Percentiles rank a stretch among this genome's conserved stretches.
Conservation (phyloP, 2,329 filamentous ascomycete species). For the Magnaporthales sp. region DNA sequence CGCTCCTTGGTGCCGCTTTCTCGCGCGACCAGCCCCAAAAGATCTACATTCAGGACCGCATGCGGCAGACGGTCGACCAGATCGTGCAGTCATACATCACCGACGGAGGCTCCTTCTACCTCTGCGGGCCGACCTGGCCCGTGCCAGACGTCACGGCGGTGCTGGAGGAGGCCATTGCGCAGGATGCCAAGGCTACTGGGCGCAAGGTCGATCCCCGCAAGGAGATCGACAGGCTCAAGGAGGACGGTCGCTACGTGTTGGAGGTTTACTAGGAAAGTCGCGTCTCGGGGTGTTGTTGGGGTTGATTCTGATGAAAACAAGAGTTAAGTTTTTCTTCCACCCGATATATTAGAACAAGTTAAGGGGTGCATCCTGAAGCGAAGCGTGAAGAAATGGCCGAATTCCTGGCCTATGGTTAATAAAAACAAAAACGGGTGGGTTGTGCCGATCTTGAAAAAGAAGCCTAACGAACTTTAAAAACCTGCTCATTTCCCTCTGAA, state of each 20-base stretch:
- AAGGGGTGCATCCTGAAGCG: not conserved
- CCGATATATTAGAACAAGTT: too few relatives aligned
- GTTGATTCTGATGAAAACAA: too few relatives aligned
- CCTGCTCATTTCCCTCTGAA: too few relatives aligned
- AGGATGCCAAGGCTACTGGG: constrained; percentile 58
- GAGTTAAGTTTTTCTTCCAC: too few relatives aligned
- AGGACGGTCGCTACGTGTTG: constrained; percentile 85
- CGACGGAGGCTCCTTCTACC: constrained; percentile 88
- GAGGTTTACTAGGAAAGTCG: constrained; percentile 70
- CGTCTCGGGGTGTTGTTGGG: too few relatives aligned
- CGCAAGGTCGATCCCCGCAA: constrained; percentile 80
- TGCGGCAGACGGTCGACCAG: constrained; percentile 77
- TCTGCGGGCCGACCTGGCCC: constrained; percentile 97
- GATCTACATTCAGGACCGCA: constrained; percentile 98
- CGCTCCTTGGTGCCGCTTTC: constrained; percentile 86
- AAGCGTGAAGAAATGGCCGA: not conserved
- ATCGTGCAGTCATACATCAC: constrained; percentile 81
- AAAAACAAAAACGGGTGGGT: not conserved
- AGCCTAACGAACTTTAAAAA: not conserved
- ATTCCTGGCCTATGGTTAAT: not conserved
- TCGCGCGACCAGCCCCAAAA: constrained; percentile 95
- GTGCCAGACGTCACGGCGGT: constrained; percentile 95
- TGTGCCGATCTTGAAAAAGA: not conserved
- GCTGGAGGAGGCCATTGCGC: constrained; percentile 80
- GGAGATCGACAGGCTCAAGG: constrained; percentile 97